phyloP scores from a whole-genome alignment of 805 yeast genomes.

The Brettanomyces naardenensis region DNA sequence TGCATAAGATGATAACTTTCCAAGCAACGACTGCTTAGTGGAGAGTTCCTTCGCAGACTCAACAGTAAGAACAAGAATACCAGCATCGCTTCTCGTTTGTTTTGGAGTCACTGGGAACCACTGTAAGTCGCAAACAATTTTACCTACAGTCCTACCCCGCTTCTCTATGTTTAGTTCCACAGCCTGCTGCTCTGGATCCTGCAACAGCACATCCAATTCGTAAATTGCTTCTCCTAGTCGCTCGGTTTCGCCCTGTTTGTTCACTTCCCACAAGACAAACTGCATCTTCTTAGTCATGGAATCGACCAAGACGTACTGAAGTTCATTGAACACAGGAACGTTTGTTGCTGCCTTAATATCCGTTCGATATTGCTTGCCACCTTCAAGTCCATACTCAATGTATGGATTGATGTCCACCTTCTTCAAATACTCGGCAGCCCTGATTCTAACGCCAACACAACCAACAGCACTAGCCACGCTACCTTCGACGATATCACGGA shows the following conservation, averaged over 20 bases:
- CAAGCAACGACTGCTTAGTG: slow-evolving; percentile 39
- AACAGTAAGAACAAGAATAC: slow-evolving; percentile 58
- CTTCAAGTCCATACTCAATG: slow-evolving; percentile 29
- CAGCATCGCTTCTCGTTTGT: slow-evolving; percentile 39
- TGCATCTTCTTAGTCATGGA: slow-evolving; percentile 48
- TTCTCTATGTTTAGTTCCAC: slow-evolving; percentile 36
- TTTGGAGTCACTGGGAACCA: slow-evolving; percentile 44
- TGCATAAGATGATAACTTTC: slow-evolving; percentile 58
- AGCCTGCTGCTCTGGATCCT: slow-evolving; percentile 38
- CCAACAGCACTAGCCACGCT: slow-evolving; percentile 64
- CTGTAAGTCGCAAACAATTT: slow-evolving; percentile 46
- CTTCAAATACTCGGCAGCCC: slow-evolving; percentile 43
- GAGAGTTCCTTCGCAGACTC: slow-evolving; percentile 57
- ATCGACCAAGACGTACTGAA: slow-evolving; percentile 51
- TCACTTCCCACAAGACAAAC: slow-evolving; percentile 46
- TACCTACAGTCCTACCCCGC: slow-evolving; percentile 51
- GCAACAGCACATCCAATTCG: slow-evolving; percentile 53
- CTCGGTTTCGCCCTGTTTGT: slow-evolving; percentile 45
- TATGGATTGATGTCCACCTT: slow-evolving; percentile 42
- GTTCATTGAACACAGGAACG: slow-evolving; percentile 61
- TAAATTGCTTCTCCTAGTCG: slow-evolving; percentile 43
- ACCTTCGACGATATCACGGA: slow-evolving; percentile 60
- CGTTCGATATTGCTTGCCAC: slow-evolving; percentile 32
- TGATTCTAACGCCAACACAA: slow-evolving; percentile 54
- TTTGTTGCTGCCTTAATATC: slow-evolving; percentile 48